Conservation (phyloP, 1,139 yeast species). For the Kodamaea derodonti region DNA sequence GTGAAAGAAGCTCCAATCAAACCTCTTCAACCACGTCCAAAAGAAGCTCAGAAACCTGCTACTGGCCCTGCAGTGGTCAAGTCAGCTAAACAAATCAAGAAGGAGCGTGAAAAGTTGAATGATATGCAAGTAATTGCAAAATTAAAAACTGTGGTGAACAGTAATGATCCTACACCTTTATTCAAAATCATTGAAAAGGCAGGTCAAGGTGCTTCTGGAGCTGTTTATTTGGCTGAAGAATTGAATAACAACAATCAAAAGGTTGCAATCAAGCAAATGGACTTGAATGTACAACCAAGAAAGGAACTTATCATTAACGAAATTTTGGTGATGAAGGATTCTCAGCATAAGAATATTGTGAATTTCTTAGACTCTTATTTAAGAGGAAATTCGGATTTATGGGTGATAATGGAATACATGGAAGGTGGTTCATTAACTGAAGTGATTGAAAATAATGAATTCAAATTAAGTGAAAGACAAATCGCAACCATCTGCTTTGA, state of each 20-base stretch:
- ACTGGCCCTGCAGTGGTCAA: slow-evolving; percentile 29
- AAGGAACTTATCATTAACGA: slow-evolving; percentile 79
- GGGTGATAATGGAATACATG: slow-evolving; percentile 30
- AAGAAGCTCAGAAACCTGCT: slow-evolving; percentile 9
- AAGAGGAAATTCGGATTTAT: slow-evolving; percentile 35
- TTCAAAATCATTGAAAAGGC: slow-evolving; percentile 90
- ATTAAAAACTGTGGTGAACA: slow-evolving; percentile 77
- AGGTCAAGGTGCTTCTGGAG: slow-evolving; percentile 99
- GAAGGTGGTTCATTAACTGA: slow-evolving; percentile 71
- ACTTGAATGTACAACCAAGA: slow-evolving; percentile 86
- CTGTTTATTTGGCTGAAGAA: slow-evolving; percentile 82
- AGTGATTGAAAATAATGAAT: slow-evolving; percentile 78
- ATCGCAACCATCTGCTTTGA: slow-evolving; percentile 89
- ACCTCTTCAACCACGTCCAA: slow-evolving; percentile 19
- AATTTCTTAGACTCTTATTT: slow-evolving; percentile 45
- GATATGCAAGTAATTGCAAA: slow-evolving; percentile 85
- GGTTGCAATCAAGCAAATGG: slow-evolving; percentile 96
- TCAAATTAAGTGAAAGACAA: slow-evolving; percentile 64
- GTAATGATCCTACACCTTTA: slow-evolving; percentile 77
- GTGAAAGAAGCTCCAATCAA: slow-evolving; percentile 16
- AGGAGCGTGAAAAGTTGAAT: slow-evolving; percentile 67
- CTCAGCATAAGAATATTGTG: slow-evolving; percentile 45
- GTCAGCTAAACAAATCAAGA: slow-evolving; percentile 48
- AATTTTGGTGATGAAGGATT: slow-evolving; percentile 48
- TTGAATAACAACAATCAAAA: slow-evolving; percentile 33